These are phyloP conservation scores for Acorus calamus DNA, from an alignment of 106 monocot genomes.

Conservation along the genomic window DNA sequence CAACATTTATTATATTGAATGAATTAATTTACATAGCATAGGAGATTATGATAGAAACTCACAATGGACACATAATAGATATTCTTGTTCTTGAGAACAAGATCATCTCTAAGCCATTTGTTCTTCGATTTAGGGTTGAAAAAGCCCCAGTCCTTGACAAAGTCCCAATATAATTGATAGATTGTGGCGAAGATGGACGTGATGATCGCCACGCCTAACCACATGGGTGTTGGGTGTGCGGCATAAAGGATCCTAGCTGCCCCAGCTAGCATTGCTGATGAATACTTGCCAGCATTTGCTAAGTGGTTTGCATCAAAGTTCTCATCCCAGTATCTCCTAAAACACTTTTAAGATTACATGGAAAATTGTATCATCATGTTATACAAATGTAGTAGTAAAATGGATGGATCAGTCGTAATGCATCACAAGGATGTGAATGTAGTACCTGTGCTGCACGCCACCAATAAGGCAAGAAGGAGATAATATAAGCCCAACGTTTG, in stretches of 20 bases:
- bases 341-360: conserved; percentile 32
- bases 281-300: conserved; percentile 84
- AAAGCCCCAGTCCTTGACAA: conserved; percentile 95
- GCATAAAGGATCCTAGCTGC: conserved; percentile 70
- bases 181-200: conserved; percentile 55
- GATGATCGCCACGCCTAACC: conserved; percentile 41
- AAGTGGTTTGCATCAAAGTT: conserved; percentile 78
- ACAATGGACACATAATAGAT: conserved; percentile 87
- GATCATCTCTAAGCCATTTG: conserved; percentile 68
- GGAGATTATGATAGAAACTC: conserved; percentile 1
- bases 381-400: too few species aligned
- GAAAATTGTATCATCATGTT: too few species aligned
- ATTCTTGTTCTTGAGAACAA: conserved; percentile 61
- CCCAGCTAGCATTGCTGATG: conserved; percentile 88
- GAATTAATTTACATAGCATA: not conserved
- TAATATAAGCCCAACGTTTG: conserved; percentile 60
- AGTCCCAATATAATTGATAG: conserved; percentile 98
- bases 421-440: too few species aligned
- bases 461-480: conserved; percentile 96
- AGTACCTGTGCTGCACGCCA: conserved; percentile 92
- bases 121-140: conserved; percentile 45
- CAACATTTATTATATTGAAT: not conserved
- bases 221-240: conserved; percentile 38
- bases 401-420: too few species aligned
- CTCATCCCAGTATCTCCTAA: conserved; percentile 84